Evolutionary conservation across 1,284 basidiomycete genomes (phyloP), one percentile per base, ranked within the genome.

Genomic region (Chiua sp.): DNA sequence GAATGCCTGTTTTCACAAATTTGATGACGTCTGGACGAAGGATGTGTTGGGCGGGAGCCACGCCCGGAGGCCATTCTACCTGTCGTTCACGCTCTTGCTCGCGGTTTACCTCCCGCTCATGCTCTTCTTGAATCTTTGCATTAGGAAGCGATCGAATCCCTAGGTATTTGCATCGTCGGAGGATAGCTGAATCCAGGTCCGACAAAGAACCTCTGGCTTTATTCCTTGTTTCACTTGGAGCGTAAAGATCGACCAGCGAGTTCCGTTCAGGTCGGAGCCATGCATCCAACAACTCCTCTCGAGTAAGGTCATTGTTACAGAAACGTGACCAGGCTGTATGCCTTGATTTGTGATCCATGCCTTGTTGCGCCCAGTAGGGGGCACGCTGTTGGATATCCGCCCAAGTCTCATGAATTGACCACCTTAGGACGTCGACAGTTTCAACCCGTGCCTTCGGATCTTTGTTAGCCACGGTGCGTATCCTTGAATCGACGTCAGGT

Each of bases 101-200:
- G 48, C 78, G 77, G 18, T 57, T 66, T 5, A 81, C 72, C 62
- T 82, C 80, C 79, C n/a, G 69, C 60, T 82, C 81, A 59, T 82
- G 80, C 51, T 82, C 81, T 63, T 82, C 80, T 13, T 35, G 33
- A 12, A 16, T 75, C 75, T 51, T 78, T 62, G 23, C 62, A 53
- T 11, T 58, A 44, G 49, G 20, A 18, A 71, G 33, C 5, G 60
- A 50, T 3, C 23, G 52, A 5, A 72, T 50, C 0, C 75, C 74
- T 22, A 80, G 68, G 49, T 52, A 28, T 26, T 61, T 39, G 26
- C 73, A 70, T 53, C 71, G 68, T 26, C 65, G 63, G 4, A 57
- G 54, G 5, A 81, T 62, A 1, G 68, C 71, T 16, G 68, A n/a
- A n/a, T n/a, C n/a, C n/a, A n/a, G n/a, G n/a, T n/a, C n/a, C n/a